Conservation (phyloP, 768 basidiomycete species). For the Mrakia blollopis region DNA sequence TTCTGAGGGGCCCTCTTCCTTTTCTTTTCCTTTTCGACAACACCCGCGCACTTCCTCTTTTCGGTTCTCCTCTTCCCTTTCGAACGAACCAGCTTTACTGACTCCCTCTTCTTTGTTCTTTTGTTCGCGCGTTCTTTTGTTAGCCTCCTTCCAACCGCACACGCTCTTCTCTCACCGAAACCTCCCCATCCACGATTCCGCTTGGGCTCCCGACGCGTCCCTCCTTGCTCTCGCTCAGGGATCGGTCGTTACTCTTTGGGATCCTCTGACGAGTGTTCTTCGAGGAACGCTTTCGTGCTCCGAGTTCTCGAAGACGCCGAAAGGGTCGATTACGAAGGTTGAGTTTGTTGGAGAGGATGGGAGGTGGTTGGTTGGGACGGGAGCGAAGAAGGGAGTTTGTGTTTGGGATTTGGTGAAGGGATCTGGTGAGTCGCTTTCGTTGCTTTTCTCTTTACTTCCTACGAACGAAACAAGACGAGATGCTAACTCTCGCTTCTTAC, state of each 20-base stretch:
- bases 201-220: slow-evolving; percentile 83
- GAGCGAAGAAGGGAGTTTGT: slow-evolving; percentile 37
- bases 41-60: background rate
- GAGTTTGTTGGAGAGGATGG: slow-evolving; percentile 67
- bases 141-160: slow-evolving; percentile 75
- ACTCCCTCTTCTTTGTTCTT: slow-evolving; percentile 24
- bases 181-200: slow-evolving; percentile 56
- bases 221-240: slow-evolving; percentile 71
- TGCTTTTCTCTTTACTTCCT: slow-evolving; percentile 17
- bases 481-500: slow-evolving; percentile 19
- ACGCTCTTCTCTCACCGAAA: slow-evolving; percentile 66
- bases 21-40: background rate
- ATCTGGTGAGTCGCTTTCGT: slow-evolving; percentile 39
- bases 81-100: background rate
- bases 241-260: slow-evolving; percentile 65
- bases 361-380: slow-evolving; percentile 60
- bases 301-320: slow-evolving; percentile 50
- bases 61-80: background rate
- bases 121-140: slow-evolving; percentile 23
- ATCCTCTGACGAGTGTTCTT: slow-evolving; percentile 59
- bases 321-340: slow-evolving; percentile 41
- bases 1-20: slow-evolving; percentile 25
- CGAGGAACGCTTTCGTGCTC: slow-evolving; percentile 59
- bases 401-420: slow-evolving; percentile 46
- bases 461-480: slow-evolving; percentile 16